Conservation (phyloP, 495 filamentous ascomycete species). For the Chaetomium tenue region DNA sequence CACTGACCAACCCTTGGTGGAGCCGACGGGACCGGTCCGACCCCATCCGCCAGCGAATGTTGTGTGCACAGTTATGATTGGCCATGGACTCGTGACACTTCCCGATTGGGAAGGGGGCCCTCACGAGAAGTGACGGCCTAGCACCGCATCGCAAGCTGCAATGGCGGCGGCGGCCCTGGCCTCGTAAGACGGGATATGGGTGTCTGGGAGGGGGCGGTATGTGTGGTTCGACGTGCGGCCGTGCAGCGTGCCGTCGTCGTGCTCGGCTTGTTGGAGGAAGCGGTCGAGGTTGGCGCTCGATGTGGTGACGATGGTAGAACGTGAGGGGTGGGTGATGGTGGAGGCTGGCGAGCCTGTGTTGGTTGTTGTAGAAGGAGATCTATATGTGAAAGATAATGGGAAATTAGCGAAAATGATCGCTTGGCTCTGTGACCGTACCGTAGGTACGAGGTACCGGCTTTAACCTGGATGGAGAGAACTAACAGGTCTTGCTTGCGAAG, state of each 20-base stretch:
- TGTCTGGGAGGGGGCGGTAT: background rate
- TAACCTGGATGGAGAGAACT: too few relatives aligned
- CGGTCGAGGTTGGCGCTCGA: slow-evolving; percentile 4
- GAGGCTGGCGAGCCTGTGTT: background rate
- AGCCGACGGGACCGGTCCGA: too few relatives aligned
- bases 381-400: too few relatives aligned
- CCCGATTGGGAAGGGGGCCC: background rate
- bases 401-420: too few relatives aligned
- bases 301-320: background rate
- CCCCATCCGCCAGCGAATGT: too few relatives aligned
- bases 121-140: background rate
- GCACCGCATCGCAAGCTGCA: background rate
- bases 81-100: background rate
- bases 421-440: too few relatives aligned
- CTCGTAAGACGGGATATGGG: background rate
- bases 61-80: too few relatives aligned
- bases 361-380: background rate
- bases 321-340: background rate
- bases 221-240: background rate
- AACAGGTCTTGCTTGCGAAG: too few relatives aligned
- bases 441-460: too few relatives aligned
- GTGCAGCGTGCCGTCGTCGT: slow-evolving; percentile 7
- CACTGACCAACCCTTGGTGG: too few relatives aligned
- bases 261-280: slow-evolving; percentile 6
- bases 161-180: background rate